Conservation (phyloP, 2,329 filamentous ascomycete species). For the Botrytis elliptica region DNA sequence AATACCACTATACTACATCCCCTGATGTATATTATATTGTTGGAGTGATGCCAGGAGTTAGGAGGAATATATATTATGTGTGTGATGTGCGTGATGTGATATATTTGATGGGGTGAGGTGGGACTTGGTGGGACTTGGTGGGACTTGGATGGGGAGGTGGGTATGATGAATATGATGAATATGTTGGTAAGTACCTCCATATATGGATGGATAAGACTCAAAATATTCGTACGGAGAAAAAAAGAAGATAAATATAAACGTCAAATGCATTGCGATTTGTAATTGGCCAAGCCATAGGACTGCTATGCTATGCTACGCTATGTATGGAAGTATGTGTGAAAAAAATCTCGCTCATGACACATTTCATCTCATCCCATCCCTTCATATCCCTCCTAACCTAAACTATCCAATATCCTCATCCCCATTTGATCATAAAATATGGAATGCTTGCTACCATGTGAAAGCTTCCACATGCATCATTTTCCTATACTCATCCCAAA, state of each 20-base stretch:
- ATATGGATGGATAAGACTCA: not conserved
- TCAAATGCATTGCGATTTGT: not conserved
- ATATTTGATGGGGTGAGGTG: not conserved
- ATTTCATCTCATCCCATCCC: not conserved
- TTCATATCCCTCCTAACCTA: not conserved
- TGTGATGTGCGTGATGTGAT: no score
- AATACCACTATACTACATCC: slow-evolving; percentile 12
- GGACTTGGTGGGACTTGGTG: no score
- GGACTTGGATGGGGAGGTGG: no score
- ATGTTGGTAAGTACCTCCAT: not conserved
- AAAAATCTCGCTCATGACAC: not conserved
- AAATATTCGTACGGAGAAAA: not conserved
- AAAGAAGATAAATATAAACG: not conserved
- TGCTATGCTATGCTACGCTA: not conserved
- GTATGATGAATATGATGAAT: not conserved
- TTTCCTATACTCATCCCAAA: not conserved
- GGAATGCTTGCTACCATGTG: not conserved
- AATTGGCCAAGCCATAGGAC: not conserved
- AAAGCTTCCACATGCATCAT: not conserved
- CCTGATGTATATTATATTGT: not conserved
- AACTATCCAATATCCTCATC: not conserved
- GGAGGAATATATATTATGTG: no score
- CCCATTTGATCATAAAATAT: not conserved
- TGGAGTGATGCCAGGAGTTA: rapidly evolving
- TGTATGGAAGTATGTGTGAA: not conserved